A percentile compares a stretch with the other conserved stretches of the same genome.
Conservation (phyloP, 805 yeast genomes). For the Myxozyma vanderwaltii region DNA sequence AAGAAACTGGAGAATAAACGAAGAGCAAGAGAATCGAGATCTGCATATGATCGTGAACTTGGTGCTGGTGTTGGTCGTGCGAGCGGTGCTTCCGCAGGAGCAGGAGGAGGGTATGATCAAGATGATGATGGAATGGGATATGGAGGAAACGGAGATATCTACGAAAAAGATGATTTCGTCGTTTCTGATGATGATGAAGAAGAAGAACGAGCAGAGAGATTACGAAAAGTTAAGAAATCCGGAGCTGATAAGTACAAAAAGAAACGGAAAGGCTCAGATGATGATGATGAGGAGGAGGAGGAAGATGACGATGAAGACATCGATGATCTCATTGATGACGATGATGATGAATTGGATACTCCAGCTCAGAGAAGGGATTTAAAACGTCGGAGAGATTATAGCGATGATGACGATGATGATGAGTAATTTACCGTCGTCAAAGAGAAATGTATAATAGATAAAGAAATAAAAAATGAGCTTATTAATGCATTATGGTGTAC, state of each 20-base stretch:
- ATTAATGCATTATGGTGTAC: background rate
- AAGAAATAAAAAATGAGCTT: background rate
- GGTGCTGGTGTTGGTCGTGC: slow-evolving; percentile 10
- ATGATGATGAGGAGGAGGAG: slow-evolving; percentile 39
- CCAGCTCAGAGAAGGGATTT: slow-evolving; percentile 15
- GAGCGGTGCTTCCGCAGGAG: slow-evolving; percentile 2
- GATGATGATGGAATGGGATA: slow-evolving; percentile 36
- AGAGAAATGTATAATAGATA: background rate
- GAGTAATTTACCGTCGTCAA: background rate
- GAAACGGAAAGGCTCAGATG: slow-evolving; percentile 34
- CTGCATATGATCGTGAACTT: slow-evolving; percentile 12
- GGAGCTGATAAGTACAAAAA: slow-evolving; percentile 37
- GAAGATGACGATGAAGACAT: slow-evolving; percentile 32
- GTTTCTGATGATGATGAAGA: slow-evolving; percentile 41
- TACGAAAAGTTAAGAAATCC: slow-evolving; percentile 38
- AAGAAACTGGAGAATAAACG: slow-evolving; percentile 45
- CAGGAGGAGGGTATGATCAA: slow-evolving; percentile 6
- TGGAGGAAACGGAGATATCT: slow-evolving; percentile 36
- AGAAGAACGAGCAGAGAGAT: slow-evolving; percentile 40
- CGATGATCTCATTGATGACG: slow-evolving; percentile 21
- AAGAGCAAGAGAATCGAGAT: slow-evolving; percentile 16
- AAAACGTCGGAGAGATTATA: slow-evolving; percentile 16
- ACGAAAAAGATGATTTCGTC: slow-evolving; percentile 46
- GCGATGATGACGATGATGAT: slow-evolving; percentile 15
- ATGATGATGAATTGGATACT: slow-evolving; percentile 4